Evolutionary conservation across 2,329 filamentous ascomycete genomes (phyloP).

Genomic region (Plenodomus biglobosus): DNA sequence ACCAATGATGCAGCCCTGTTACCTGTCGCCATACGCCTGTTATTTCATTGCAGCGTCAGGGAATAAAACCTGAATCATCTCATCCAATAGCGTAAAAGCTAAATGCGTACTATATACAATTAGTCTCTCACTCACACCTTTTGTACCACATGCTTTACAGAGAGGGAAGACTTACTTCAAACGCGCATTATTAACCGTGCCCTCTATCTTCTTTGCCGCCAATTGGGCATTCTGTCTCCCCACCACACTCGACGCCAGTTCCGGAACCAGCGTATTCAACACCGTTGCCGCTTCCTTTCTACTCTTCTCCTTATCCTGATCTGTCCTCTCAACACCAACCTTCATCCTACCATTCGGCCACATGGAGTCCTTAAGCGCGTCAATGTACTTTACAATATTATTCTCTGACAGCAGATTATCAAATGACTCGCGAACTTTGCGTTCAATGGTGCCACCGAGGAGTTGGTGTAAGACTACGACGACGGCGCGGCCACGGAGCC

Average conservation of each 20-base stretch:
- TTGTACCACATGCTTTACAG: background rate
- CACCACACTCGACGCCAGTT: conserved; percentile 89
- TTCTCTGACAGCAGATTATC: conserved; percentile 75
- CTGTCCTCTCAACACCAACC: conserved; percentile 59
- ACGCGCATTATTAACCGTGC: conserved; percentile 85
- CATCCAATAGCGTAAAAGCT: conserved; percentile 54
- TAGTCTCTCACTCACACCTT: conserved; percentile 10
- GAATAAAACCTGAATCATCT: conserved; percentile 51
- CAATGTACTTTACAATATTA: conserved; percentile 73
- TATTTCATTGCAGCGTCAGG: conserved; percentile 18
- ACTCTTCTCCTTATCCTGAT: conserved; percentile 74
- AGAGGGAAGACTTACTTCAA: conserved; percentile 82
- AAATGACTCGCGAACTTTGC: conserved; percentile 86
- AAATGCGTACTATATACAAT: conserved; percentile 50
- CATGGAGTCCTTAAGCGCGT: conserved; percentile 71
- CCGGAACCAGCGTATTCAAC: conserved; percentile 84
- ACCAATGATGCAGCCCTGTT: background rate
- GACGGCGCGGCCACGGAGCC: conserved; percentile 91
- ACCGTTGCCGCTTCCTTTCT: conserved; percentile 85
- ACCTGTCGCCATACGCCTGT: background rate
- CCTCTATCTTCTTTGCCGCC: conserved; percentile 84
- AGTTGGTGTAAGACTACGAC: conserved; percentile 96
- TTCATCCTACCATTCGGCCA: conserved; percentile 73
- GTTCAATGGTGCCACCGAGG: conserved; percentile 91
- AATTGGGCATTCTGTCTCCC: conserved; percentile 88